Conservation (phyloP, 345 rosid species). For the Eucalyptus pauciflora region DNA sequence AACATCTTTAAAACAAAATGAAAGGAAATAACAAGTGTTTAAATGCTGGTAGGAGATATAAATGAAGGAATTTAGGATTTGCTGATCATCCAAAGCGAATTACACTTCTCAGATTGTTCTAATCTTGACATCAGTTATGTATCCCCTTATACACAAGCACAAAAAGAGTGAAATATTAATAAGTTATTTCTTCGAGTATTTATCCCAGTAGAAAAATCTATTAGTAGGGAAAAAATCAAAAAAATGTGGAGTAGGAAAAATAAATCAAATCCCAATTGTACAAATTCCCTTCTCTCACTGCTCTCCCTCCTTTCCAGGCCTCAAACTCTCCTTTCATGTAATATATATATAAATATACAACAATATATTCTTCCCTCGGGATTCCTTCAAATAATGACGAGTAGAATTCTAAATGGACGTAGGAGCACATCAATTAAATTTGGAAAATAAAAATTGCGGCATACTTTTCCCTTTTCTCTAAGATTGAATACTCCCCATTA, state of each 20-base stretch:
- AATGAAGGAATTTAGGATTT: not conserved
- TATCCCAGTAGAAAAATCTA: not conserved
- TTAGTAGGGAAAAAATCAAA: not conserved
- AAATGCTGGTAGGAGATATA: not conserved
- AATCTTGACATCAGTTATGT: constrained; percentile 1
- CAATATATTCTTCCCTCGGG: not conserved
- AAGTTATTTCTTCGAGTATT: not conserved
- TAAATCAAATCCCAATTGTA: not conserved
- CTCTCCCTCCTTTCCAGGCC: not conserved
- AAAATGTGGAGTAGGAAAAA: not conserved
- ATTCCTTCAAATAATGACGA: not conserved
- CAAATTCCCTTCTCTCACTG: not conserved
- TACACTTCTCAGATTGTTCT: not conserved
- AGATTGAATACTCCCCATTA: not conserved
- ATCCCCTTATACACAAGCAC: not conserved
- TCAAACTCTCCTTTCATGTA: not conserved
- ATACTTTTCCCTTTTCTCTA: not conserved
- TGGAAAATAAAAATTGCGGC: no score
- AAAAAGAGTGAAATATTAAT: not conserved
- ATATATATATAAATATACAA: no score
- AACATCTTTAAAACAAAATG: not conserved
- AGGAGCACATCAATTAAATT: not conserved
- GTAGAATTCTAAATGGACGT: not conserved
- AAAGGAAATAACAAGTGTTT: not conserved
- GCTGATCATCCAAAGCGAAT: not conserved